These are phyloP conservation scores for Rubroshorea leprosula DNA, from an alignment of 345 rosid genomes.

Conservation along the genomic window DNA sequence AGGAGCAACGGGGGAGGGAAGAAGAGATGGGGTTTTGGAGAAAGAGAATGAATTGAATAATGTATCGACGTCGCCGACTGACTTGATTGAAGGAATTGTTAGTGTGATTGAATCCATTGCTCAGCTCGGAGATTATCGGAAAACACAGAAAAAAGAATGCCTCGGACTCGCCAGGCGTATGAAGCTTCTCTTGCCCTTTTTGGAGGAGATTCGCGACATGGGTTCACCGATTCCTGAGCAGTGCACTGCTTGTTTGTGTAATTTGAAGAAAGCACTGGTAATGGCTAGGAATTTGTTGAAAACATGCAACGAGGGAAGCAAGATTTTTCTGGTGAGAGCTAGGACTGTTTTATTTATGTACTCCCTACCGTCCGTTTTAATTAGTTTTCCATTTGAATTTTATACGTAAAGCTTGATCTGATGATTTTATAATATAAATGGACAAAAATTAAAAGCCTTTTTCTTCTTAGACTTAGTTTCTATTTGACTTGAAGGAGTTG, in stretches of 20 bases:
- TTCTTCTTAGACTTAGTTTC: too few relatives aligned
- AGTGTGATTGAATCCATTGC: constrained; percentile 38
- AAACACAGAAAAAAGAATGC: constrained; percentile 59
- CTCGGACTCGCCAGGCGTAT: constrained; percentile 51
- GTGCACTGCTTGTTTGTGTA: constrained; percentile 20
- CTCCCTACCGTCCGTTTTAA: too few relatives aligned
- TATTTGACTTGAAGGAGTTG: too few relatives aligned
- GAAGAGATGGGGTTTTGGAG: constrained; percentile 6
- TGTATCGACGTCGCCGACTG: constrained; percentile 6
- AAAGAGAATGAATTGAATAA: constrained; percentile 20
- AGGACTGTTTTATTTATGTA: too few relatives aligned
- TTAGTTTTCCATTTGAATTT: too few relatives aligned
- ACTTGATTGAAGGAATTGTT: constrained; percentile 32
- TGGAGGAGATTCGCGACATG: constrained; percentile 50
- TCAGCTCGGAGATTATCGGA: constrained; percentile 41
- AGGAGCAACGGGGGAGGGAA: constrained; percentile 32
- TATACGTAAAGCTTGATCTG: too few relatives aligned
- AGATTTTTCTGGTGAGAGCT: constrained; percentile 64
- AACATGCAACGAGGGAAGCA: constrained; percentile 72
- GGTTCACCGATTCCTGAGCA: constrained; percentile 23
- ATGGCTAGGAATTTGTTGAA: constrained; percentile 41
- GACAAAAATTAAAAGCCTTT: too few relatives aligned
- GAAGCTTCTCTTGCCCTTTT: constrained; percentile 55
- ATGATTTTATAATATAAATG: too few relatives aligned
- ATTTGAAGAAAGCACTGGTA: constrained; percentile 42